Evolutionary conservation across 176 grass and related monocot species (phyloP).

Genomic region (Stipa capillata): DNA sequence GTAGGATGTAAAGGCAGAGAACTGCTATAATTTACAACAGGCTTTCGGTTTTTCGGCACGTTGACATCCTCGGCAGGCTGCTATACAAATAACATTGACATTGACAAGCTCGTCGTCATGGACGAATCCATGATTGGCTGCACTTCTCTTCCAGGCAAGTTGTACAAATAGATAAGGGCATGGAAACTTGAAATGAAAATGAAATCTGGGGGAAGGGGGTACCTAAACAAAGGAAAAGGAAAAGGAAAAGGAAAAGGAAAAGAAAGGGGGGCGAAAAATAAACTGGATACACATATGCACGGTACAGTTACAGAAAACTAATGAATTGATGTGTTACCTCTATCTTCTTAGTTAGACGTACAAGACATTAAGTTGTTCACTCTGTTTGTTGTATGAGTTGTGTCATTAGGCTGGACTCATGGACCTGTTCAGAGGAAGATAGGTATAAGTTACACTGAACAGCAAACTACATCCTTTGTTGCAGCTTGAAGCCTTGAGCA

Average conservation of each 20-base stretch:
- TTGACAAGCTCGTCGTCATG: slow-evolving; percentile 14
- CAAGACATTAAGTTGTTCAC: slow-evolving; percentile 32
- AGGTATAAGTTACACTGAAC: slow-evolving; percentile 5
- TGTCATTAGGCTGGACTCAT: slow-evolving; percentile 82
- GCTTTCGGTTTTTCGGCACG: background rate
- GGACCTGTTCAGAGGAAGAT: slow-evolving; percentile 50
- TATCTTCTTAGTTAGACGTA: slow-evolving; percentile 45
- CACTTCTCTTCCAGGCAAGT: slow-evolving; percentile 69
- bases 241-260: too few species aligned
- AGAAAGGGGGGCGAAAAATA: background rate
- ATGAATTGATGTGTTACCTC: slow-evolving; percentile 47
- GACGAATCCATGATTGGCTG: slow-evolving; percentile 35
- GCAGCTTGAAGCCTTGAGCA: background rate
- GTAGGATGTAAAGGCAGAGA: background rate
- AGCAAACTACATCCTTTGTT: background rate
- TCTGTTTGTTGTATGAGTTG: slow-evolving; percentile 68
- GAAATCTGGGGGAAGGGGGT: background rate
- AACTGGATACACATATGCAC: slow-evolving; percentile 45
- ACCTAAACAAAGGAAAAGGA: slow-evolving; percentile 18
- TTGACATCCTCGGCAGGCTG: background rate
- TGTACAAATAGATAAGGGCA: slow-evolving; percentile 17
- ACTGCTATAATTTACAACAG: slow-evolving; percentile 26
- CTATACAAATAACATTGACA: slow-evolving; percentile 28
- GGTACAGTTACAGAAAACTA: slow-evolving; percentile 35
- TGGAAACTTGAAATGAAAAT: slow-evolving; percentile 13